Conservation (phyloP, 768 basidiomycete genomes). For the Gautieria morchelliformis region DNA sequence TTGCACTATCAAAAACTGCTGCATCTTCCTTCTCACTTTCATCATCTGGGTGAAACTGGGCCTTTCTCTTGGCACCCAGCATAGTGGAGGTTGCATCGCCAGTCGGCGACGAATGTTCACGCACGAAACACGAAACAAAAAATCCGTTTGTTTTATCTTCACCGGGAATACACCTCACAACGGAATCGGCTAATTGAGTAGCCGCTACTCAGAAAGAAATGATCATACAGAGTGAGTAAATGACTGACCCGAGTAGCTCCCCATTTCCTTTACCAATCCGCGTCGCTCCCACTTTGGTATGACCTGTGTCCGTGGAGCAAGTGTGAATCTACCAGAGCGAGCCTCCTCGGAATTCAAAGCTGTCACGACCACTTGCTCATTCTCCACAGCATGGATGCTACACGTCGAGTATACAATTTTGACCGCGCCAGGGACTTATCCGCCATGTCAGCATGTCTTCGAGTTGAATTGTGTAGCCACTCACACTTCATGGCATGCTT, state of each 20-base stretch:
- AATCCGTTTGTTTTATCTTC: slow-evolving; percentile 93
- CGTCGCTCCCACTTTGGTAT: slow-evolving; percentile 78
- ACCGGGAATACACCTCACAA: slow-evolving; percentile 67
- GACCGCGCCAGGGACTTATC: slow-evolving; percentile 60
- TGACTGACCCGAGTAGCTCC: slow-evolving; percentile 35
- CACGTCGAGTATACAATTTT: slow-evolving; percentile 98
- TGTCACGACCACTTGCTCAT: slow-evolving; percentile 80
- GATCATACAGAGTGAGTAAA: background rate
- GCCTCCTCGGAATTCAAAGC: slow-evolving; percentile 71
- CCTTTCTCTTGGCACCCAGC: background rate
- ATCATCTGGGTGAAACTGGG: slow-evolving; percentile 1
- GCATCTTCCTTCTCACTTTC: slow-evolving; percentile 6
- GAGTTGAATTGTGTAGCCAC: slow-evolving; percentile 14
- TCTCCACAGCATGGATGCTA: slow-evolving; percentile 83
- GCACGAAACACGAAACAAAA: slow-evolving; percentile 92
- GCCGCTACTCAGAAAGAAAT: background rate
- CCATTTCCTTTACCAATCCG: slow-evolving; percentile 60
- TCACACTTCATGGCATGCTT: slow-evolving; percentile 92
- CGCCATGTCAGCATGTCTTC: slow-evolving; percentile 5
- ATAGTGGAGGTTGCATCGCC: slow-evolving; percentile 4
- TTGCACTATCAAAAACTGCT: background rate
- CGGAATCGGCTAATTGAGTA: slow-evolving; percentile 45
- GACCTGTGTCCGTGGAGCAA: slow-evolving; percentile 60
- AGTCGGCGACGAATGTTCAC: slow-evolving; percentile 1
- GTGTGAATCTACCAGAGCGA: slow-evolving; percentile 42